Evolutionary conservation across 179 eudicot genomes (phyloP).

Genomic region (Beta macrorhiza): DNA sequence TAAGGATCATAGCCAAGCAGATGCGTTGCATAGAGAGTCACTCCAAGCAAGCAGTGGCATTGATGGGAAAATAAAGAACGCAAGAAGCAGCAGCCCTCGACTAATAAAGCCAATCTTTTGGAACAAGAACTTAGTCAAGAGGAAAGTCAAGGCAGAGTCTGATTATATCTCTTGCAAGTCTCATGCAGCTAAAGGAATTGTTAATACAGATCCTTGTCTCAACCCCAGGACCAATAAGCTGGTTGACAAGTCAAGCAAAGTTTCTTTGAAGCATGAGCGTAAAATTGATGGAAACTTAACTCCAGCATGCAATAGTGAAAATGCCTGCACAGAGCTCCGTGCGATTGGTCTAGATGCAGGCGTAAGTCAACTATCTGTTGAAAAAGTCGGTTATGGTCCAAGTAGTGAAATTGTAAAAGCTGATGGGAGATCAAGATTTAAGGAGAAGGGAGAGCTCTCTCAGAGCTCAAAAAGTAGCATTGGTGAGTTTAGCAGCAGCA

Average conservation of each 20-base stretch:
- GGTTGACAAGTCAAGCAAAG: conserved; percentile 26
- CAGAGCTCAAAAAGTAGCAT: conserved; percentile 81
- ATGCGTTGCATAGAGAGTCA: conserved; percentile 20
- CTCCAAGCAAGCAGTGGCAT: conserved; percentile 22
- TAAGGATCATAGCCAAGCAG: conserved; percentile 28
- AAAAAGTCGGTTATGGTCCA: conserved; percentile 20
- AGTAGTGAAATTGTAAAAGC: conserved; percentile 27
- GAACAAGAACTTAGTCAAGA: conserved; percentile 41
- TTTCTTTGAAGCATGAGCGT: conserved; percentile 18
- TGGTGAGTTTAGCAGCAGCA: conserved; percentile 71
- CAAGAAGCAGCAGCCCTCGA: conserved; percentile 29
- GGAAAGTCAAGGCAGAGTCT: conserved; percentile 39
- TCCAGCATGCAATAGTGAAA: conserved; percentile 23
- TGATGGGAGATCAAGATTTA: conserved; percentile 43
- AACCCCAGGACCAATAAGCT: conserved; percentile 17
- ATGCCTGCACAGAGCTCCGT: conserved; percentile 25
- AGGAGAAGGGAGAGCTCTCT: conserved; percentile 68
- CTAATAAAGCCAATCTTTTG: conserved; percentile 35
- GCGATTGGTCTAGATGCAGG: conserved; percentile 29
- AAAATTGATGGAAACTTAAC: conserved; percentile 28
- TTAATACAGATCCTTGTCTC: conserved; percentile 10
- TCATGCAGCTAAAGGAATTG: conserved; percentile 27
- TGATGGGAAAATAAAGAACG: conserved; percentile 25
- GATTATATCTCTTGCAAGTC: conserved; percentile 30
- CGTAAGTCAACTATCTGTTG: conserved; percentile 17